phyloP scores from a whole-genome alignment of 768 basidiomycete genomes.

The Bullera alba region DNA sequence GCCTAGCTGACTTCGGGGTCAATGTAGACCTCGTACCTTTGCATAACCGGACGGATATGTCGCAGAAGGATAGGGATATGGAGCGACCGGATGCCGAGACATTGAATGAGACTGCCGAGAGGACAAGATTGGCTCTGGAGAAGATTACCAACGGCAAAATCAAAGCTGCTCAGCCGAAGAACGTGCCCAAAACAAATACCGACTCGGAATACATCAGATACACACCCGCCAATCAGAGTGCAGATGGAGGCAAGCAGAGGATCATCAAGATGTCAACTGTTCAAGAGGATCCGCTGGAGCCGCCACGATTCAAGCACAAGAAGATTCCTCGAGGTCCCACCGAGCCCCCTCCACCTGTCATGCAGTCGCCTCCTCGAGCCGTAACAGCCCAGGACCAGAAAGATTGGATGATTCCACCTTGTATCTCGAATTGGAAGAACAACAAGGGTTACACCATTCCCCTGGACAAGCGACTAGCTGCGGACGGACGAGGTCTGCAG shows the following conservation, averaged over 20 bases:
- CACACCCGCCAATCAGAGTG: conserved; percentile 84
- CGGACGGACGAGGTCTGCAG: conserved; percentile 95
- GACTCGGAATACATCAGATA: conserved; percentile 90
- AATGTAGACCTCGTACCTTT: conserved; percentile 77
- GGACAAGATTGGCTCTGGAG: conserved; percentile 83
- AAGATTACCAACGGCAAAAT: conserved; percentile 92
- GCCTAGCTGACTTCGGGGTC: conserved; percentile 2
- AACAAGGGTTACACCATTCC: conserved; percentile 99
- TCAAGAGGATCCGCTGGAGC: conserved; percentile 94
- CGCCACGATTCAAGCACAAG: conserved; percentile 95
- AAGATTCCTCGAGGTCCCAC: conserved; percentile 96
- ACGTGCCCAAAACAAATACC: conserved; percentile 75
- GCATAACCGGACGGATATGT: conserved; percentile 76
- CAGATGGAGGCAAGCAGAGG: conserved; percentile 69
- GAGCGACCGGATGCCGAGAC: conserved; percentile 92
- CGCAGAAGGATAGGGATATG: conserved; percentile 65
- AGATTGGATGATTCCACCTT: conserved; percentile 99
- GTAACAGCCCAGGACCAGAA: conserved; percentile 96
- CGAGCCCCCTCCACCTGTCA: conserved; percentile 89
- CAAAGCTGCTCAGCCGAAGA: conserved; percentile 96
- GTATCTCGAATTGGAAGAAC: conserved; percentile 99
- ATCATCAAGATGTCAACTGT: conserved; percentile 99
- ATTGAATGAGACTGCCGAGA: conserved; percentile 81
- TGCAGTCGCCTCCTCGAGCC: conserved; percentile 90
- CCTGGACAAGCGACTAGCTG: conserved; percentile 92